Conservation (phyloP, 129 eudicot genomes). For the Rutidosis leptorrhynchoides region DNA sequence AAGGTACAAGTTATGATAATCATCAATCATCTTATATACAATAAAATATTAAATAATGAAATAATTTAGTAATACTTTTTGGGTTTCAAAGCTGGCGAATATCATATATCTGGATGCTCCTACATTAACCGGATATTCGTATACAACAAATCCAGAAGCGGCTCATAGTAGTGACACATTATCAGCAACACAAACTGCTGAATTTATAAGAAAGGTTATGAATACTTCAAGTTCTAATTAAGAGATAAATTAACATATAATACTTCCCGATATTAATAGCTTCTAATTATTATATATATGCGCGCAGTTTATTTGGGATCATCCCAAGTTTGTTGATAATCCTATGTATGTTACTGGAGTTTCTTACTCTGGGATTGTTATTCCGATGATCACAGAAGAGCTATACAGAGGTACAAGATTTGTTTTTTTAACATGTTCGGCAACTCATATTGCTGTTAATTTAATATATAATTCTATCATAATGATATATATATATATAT, state of each 20-base stretch:
- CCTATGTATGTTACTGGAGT: conserved; percentile 31
- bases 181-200: conserved; percentile 30
- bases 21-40: too few species aligned
- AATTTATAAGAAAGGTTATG: conserved; percentile 37
- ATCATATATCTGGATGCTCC: conserved; percentile 42
- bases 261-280: too few species aligned
- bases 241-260: too few species aligned
- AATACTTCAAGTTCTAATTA: background rate
- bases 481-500: too few species aligned
- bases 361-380: conserved; percentile 23
- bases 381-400: conserved; percentile 28
- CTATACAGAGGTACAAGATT: background rate
- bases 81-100: conserved; percentile 26
- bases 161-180: conserved; percentile 21
- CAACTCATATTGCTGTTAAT: too few species aligned
- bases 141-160: conserved; percentile 21
- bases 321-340: conserved; percentile 29
- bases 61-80: too few species aligned
- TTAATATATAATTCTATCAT: too few species aligned
- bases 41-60: too few species aligned
- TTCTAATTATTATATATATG: too few species aligned
- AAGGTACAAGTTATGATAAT: background rate
- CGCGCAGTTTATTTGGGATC: conserved; percentile 26
- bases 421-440: too few species aligned
- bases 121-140: conserved; percentile 34